Base-by-base conservation (phyloP, 768 basidiomycete genomes). In the Leccinum boreale region DNA sequence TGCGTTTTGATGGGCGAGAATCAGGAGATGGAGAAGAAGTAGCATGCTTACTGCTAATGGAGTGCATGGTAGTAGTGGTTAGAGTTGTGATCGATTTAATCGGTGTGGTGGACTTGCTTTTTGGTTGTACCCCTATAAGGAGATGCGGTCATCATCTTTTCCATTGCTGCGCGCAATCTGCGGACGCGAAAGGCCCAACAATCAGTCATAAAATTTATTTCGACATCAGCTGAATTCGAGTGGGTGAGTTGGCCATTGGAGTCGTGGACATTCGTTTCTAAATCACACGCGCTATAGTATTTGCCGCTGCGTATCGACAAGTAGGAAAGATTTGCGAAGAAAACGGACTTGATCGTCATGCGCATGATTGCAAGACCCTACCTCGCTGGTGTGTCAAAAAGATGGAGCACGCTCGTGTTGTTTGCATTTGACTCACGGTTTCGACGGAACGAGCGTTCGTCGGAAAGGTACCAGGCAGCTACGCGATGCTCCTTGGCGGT, bases 341-440 rank as follows among this genome's bases (percentile, higher is more conserved):
- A 71, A 89, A 87, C 64, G 96, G 96, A n/a, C 78, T 98, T 89
- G 3, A 96, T 98, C 62, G 85, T 98, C 59, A 98, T 99, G 96
- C 85, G 96, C 53, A 98, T 98, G 95, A 98, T 95, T 15, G 92
- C 95, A 3, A 82, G 95, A 58, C 95, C 94, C 35, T 98, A 96
- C 72, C 77, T 95, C 47, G 96, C 92, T 50, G 89, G 90, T 87
- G 47, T 10, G 84, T 66, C 23, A 29, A 42, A 6, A 15, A 35
- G 9, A 28, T 28, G 14, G 39, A 1, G 21, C 39, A 15, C 2
- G 24, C 5, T 28, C 2, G 4, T 44, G 33, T 39, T 33, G 33
- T 35, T 26, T 17, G 49, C 51, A 48, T 39, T 21, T 52, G 42
- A 53, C 51, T 8, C 53, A 53, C 46, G 1, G 50, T 33, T 26